These are phyloP conservation scores for Penicillium parvum DNA, from an alignment of 495 filamentous ascomycete genomes.

Conservation along the genomic window DNA sequence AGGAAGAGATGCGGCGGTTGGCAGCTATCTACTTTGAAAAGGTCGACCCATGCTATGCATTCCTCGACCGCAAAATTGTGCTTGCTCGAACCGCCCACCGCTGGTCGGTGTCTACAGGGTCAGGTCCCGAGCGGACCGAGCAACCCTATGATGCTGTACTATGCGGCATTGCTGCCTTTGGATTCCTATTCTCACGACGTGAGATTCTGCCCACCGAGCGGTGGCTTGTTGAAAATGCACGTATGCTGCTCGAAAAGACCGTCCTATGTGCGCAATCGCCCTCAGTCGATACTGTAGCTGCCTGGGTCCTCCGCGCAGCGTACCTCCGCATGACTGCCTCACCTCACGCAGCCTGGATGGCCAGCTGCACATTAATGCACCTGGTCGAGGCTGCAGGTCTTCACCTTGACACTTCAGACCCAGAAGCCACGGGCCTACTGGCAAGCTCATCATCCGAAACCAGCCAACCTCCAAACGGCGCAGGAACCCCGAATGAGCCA, in stretches of 20 bases:
- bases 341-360: constrained; percentile 53
- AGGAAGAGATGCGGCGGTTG: constrained; percentile 38
- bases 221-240: constrained; percentile 38
- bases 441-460: constrained; percentile 9
- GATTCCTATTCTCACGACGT: constrained; percentile 41
- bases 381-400: constrained; percentile 50
- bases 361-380: constrained; percentile 52
- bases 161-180: constrained; percentile 47
- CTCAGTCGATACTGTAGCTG: constrained; percentile 39
- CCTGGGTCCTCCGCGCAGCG: constrained; percentile 49
- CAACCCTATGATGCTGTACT: constrained; percentile 41
- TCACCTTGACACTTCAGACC: constrained; percentile 38
- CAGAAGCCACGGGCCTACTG: constrained; percentile 12
- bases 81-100: constrained; percentile 28
- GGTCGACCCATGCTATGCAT: constrained; percentile 47
- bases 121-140: constrained; percentile 13
- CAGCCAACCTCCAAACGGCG: constrained; percentile 3
- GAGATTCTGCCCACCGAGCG: constrained; percentile 29
- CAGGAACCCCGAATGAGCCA: background rate
- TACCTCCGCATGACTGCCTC: constrained; percentile 51
- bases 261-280: constrained; percentile 26
- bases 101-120: constrained; percentile 26
- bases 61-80: constrained; percentile 41
- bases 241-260: constrained; percentile 39
- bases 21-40: constrained; percentile 46